Evolutionary conservation across 495 filamentous ascomycete species (phyloP), one percentile per base, ranked within the genome.

Genomic region (Penicillium alfredii): DNA sequence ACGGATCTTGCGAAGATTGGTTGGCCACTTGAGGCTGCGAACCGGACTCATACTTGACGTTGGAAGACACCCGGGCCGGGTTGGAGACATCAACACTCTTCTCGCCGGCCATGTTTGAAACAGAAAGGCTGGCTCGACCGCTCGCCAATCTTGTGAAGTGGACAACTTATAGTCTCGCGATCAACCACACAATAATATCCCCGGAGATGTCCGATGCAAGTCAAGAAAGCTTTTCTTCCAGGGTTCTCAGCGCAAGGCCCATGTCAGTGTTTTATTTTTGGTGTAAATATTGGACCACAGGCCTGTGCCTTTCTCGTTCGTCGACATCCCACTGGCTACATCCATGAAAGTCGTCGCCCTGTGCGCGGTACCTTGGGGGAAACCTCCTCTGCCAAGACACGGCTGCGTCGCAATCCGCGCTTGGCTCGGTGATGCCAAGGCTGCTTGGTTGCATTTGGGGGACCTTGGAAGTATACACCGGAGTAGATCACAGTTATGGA

Each of bases 371-470:
- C 32, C 32, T 34, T 34, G 32, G 9, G 19, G 10, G 18, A 34
- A 22, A 2, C 14, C 8, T 6, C n/a, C 16, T 11, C 19, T 16
- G 33, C 11, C 33, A 35, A 35, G 33, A 23, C 22, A 6, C 8
- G 19, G 13, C 21, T 12, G 21, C 13, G 10, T 35, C n/a, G 7
- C 14, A 6, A 20, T 20, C 21, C 33, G 21, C 11, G 19, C 33
- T 35, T 35, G 33, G 33, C 21, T 26, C 6, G 19, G 18, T 25
- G 33, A 18, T 35, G 33, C 33, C 33, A 35, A 35, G 33, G 22
- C 19, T 0, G 3, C 20, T 35, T 17, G n/a, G 33, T 35, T 35
- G 33, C 33, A 35, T 35, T 16, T 10, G 21, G 14, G 33, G 33
- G n/a, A 3, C n/a, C n/a, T n/a, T n/a, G n/a, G n/a, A n/a, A n/a